Evolutionary conservation across 2,329 filamentous ascomycete species (phyloP), one percentile per base, ranked within the genome.

Genomic region (Hypoxylon sp.): DNA sequence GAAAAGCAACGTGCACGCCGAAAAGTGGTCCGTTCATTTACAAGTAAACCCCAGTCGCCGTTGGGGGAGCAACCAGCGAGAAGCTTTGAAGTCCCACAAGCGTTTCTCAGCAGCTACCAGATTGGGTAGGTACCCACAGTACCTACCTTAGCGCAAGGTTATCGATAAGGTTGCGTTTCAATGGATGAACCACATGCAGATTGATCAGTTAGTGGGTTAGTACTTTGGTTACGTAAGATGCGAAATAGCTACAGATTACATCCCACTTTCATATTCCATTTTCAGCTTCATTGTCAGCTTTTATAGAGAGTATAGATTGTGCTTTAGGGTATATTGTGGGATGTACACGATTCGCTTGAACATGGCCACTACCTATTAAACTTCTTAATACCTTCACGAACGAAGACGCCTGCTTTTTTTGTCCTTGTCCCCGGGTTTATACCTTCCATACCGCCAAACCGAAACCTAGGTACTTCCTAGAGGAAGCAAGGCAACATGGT

Each of bases 401-500:
- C 55, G 34, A 56, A 11, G 17, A 53, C 46, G 56, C 11, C 48
- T n/a, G 7, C 17, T 19, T 17, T 48, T 48, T 14, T 13, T 46
- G 23, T 45, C 34, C 58, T 32, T 38, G 7, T 43, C 17, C 17
- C 46, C 32, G 34, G 25, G 46, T 55, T 55, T 6, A 34, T 56
- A 34, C 51, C 36, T 13, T 58, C 49, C 30, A 48, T 48, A 55
- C 49, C 25, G 25, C 49, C 65, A 30, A 63, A 56, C 13, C 59
- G 34, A 49, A 65, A 19, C 23, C 32, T 13, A 32, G 23, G 45
- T 48, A 41, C 19, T 41, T 32, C 52, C 32, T 25, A 60, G 23
- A 32, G 56, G 46, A 38, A 59, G 38, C 25, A 25, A 53, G 67
- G 38, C 62, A 73, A 73, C 51, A 91, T 91, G 89, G 89, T 91